Evolutionary conservation across 768 basidiomycete genomes (phyloP), one percentile per base, ranked within the genome.

Genomic region (Daedaleopsis sinensis): DNA sequence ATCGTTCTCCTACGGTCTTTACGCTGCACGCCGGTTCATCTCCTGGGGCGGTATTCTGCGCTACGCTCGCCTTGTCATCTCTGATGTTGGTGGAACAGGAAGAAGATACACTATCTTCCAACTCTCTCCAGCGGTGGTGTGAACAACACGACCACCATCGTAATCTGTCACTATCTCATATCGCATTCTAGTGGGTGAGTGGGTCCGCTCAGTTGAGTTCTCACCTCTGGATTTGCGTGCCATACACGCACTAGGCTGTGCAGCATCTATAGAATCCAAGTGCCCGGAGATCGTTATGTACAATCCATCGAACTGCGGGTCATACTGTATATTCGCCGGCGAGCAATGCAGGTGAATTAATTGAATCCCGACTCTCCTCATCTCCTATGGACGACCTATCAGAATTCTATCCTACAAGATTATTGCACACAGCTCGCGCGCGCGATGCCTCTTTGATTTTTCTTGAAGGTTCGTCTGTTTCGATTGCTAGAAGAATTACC

Each of bases 171-270:
- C 15, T 23, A 16, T 36, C 6, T 19, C 18, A 18, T 10, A 36
- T 32, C 27, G 27, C 7, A 7, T 32, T 7, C 27, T 32, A 32
- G 27, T 32, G 27, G 27, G 27, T 32, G 27, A 32, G 27, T 32
- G 7, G 27, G 27, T 13, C 19, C 21, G 21, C 37, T 50, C 48
- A 23, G 47, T 21, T 47, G 57, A 58, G 50, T 50, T 37, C 19
- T 11, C n/a, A 37, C 43, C 57, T 51, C 57, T 37, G 43, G 57
- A 58, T 58, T 47, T 37, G 43, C 57, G 51, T 27, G 21, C 9
- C 44, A 21, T 10, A 46, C 44, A n/a, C 8, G 15, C 13, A 43
- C 46, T 24, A 16, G 19, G 12, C 19, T 49, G 47, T 24, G 21
- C 8, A 49, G 21, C 23, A 21, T 49, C 23, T 49, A 13, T 24